Evolutionary conservation across 352 stramenopile genomes (phyloP), one percentile per base, ranked within the genome.

Genomic region (Globisporangium canariense): DNA sequence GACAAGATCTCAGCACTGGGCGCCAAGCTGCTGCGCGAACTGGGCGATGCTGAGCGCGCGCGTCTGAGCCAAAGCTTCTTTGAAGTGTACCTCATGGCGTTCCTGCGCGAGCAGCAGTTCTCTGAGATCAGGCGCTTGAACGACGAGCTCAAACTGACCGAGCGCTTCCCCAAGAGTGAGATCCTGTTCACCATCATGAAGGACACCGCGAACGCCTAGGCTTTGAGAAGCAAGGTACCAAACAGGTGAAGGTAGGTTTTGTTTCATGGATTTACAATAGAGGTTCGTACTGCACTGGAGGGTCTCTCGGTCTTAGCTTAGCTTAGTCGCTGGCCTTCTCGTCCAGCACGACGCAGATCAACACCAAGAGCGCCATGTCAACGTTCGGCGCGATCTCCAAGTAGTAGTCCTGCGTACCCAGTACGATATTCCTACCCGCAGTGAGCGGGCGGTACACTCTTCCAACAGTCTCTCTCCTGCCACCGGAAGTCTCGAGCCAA

Each of bases 171-270:
- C 3, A 65, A 61, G 36, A 70, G 58, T 43, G 14, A 61, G 1
- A 40, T 54, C 13, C 54, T 70, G n/a, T 20, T 28, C 1, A 62
- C 69, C 6, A 74, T 61, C 8, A 69, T 83, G 25, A 73, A 28
- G 68, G 64, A 81, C 58, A 64, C 74, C 76, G 13, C 71, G 65
- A 5, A 65, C 64, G 51, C 79, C 64, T 20, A 75, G 56, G 20
- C 69, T 36, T 36, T 7, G 4, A 7, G 32, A 36, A 7, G 32
- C 32, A 36, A 25, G 22, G 22, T 25, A 25, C 22, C 32, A 36
- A 36, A 41, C 0, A 41, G 36, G 14, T 14, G 36, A 41, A 41
- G 9, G 36, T 41, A 41, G 36, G 9, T 41, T 41, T 11, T 25
- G 22, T 25, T 10, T 41, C 11, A 8, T 41, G 8, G 36, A 14